phyloP scores from a whole-genome alignment of 495 filamentous ascomycete genomes.

The Parachaetomium inaequale region DNA sequence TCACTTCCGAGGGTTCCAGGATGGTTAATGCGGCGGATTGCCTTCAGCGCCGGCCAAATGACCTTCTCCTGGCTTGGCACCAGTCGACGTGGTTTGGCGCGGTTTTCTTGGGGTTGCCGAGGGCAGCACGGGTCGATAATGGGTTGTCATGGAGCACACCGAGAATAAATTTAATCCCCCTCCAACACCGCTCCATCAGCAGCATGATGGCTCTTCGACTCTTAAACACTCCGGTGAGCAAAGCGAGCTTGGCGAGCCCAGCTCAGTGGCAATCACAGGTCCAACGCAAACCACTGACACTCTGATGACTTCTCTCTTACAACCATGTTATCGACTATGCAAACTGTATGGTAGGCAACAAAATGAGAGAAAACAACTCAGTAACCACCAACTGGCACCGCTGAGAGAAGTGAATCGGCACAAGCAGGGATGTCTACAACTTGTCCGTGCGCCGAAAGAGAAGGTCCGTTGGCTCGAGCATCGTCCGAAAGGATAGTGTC shows the following conservation, averaged over 20 bases:
- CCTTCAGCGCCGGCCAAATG: too few relatives aligned
- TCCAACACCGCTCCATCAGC: too few relatives aligned
- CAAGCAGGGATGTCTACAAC: background rate
- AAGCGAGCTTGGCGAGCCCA: too few relatives aligned
- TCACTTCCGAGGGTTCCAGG: slow-evolving; percentile 7
- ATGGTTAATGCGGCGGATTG: background rate
- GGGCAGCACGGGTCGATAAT: background rate
- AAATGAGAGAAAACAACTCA: background rate
- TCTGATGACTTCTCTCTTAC: slow-evolving; percentile 1
- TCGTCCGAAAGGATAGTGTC: background rate
- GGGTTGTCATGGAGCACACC: too few relatives aligned
- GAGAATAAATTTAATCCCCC: too few relatives aligned
- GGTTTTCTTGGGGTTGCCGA: background rate
- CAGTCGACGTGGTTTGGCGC: too few relatives aligned
- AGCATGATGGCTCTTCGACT: too few relatives aligned
- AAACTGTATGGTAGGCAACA: slow-evolving; percentile 4
- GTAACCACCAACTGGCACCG: background rate
- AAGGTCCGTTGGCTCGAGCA: background rate
- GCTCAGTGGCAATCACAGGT: background rate
- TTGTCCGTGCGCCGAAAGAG: background rate
- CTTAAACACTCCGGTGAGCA: too few relatives aligned
- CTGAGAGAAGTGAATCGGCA: background rate
- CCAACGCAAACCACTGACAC: too few relatives aligned
- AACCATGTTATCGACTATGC: slow-evolving; percentile 2
- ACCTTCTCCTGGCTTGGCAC: too few relatives aligned